Percentiles rank a stretch among this genome's conserved stretches.
Conservation (phyloP, 352 stramenopile genomes). For the Phytophthora pinifolia region DNA sequence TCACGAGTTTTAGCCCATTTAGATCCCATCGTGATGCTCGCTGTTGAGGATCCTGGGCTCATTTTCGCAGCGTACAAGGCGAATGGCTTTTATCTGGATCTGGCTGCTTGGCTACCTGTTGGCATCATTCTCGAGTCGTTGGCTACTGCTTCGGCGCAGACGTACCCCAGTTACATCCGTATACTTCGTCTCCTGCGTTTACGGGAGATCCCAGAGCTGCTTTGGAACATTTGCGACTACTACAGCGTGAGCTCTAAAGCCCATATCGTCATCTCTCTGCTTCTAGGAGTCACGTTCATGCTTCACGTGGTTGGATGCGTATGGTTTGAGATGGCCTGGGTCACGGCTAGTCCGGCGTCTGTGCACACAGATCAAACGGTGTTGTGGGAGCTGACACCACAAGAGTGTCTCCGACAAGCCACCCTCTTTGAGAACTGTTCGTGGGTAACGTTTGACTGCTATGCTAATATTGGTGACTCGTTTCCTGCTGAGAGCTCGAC, state of each 20-base stretch:
- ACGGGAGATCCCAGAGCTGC: slow-evolving; percentile 37
- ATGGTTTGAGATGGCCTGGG: slow-evolving; percentile 70
- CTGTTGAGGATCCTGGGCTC: slow-evolving; percentile 49
- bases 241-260: slow-evolving; percentile 65
- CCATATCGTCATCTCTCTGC: slow-evolving; percentile 44
- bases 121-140: slow-evolving; percentile 49
- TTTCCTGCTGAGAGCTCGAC: slow-evolving; percentile 46
- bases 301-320: slow-evolving; percentile 66
- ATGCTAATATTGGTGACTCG: slow-evolving; percentile 47
- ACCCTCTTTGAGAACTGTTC: slow-evolving; percentile 64
- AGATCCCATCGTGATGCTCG: slow-evolving; percentile 60
- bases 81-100: slow-evolving; percentile 55
- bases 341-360: slow-evolving; percentile 5
- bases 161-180: slow-evolving; percentile 44
- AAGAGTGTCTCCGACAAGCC: slow-evolving; percentile 52
- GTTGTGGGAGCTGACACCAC: slow-evolving; percentile 2
- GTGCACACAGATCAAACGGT: background rate
- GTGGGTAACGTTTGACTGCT: slow-evolving; percentile 74
- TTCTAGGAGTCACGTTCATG: slow-evolving; percentile 52
- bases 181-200: slow-evolving; percentile 53
- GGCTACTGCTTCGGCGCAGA: slow-evolving; percentile 7
- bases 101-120: slow-evolving; percentile 50
- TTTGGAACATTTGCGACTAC: slow-evolving; percentile 58
- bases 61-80: slow-evolving; percentile 64
- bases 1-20: slow-evolving; percentile 57